These are phyloP conservation scores for Murraya koenigii DNA, from an alignment of 345 rosid species.

Conservation along the genomic window DNA sequence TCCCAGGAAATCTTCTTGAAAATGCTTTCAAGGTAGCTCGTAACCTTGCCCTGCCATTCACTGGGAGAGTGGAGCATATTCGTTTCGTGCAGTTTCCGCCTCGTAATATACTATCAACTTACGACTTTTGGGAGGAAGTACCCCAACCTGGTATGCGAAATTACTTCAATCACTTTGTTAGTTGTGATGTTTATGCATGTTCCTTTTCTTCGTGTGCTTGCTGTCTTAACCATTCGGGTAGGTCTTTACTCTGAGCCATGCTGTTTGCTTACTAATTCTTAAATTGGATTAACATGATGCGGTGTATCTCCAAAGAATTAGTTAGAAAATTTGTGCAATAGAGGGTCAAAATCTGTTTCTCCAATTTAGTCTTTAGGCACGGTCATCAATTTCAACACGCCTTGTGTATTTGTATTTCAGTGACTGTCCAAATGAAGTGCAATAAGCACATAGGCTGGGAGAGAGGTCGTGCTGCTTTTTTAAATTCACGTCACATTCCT, in stretches of 20 bases:
- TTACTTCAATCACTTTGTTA: background rate
- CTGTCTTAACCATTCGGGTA: no score
- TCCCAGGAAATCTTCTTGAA: background rate
- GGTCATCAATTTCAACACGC: background rate
- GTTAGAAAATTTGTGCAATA: no score
- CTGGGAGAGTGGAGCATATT: background rate
- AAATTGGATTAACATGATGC: background rate
- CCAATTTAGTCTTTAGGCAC: no score
- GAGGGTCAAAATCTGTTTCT: no score
- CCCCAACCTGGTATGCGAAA: background rate
- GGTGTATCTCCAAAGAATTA: background rate
- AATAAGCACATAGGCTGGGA: background rate
- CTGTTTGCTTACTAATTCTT: background rate
- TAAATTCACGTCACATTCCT: background rate
- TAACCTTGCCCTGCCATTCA: background rate
- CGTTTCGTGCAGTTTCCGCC: background rate
- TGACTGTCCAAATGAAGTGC: background rate
- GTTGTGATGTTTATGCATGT: background rate
- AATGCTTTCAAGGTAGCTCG: background rate
- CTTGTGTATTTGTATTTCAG: background rate
- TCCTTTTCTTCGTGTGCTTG: background rate
- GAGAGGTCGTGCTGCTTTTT: background rate
- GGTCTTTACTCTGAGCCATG: background rate
- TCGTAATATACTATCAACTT: background rate
- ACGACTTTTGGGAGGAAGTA: background rate